These are phyloP conservation scores for Zasmidium cellare DNA, from an alignment of 2,329 filamentous ascomycete species.

Conservation along the genomic window DNA sequence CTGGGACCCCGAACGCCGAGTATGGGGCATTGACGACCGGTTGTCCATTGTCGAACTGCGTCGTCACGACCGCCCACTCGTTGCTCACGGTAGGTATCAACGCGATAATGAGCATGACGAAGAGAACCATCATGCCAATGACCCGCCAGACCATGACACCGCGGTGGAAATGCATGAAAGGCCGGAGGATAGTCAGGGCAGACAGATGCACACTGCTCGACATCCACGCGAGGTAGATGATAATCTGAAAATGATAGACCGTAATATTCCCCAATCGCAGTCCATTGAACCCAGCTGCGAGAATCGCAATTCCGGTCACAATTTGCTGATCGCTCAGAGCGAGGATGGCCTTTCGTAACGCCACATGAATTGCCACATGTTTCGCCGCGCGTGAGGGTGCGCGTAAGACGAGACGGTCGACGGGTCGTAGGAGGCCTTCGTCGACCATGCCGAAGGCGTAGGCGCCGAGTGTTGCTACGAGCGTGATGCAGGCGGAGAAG, in stretches of 20 bases:
- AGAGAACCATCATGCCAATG: constrained; percentile 16
- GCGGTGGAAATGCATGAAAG: constrained; percentile 13
- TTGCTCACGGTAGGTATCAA: constrained; percentile 24
- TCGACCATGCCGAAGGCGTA: constrained; percentile 20
- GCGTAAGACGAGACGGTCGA: constrained; percentile 16
- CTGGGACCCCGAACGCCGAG: constrained; percentile 17
- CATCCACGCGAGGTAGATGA: constrained; percentile 26
- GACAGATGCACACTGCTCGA: constrained; percentile 23
- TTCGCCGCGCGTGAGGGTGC: constrained; percentile 13
- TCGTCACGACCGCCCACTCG: constrained; percentile 19
- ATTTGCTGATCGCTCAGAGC: constrained; percentile 25
- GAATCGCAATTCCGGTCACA: constrained; percentile 22
- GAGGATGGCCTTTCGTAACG: constrained; percentile 15
- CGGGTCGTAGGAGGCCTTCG: constrained; percentile 16
- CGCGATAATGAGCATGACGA: constrained; percentile 23
- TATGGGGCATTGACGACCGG: neutral
- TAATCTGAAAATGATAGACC: constrained; percentile 19
- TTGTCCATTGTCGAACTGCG: neutral
- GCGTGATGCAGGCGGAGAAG: constrained; percentile 22
- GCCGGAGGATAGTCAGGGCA: constrained; percentile 20
- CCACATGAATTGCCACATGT: constrained; percentile 8
- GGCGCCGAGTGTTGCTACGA: constrained; percentile 17
- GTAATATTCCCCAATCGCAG: constrained; percentile 9
- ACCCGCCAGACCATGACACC: constrained; percentile 13
- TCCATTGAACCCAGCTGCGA: constrained; percentile 18